Evolutionary conservation across 169 alveolate genomes (phyloP), one percentile per base, ranked within the genome.

Genomic region (Plasmodium gallinaceum): DNA sequence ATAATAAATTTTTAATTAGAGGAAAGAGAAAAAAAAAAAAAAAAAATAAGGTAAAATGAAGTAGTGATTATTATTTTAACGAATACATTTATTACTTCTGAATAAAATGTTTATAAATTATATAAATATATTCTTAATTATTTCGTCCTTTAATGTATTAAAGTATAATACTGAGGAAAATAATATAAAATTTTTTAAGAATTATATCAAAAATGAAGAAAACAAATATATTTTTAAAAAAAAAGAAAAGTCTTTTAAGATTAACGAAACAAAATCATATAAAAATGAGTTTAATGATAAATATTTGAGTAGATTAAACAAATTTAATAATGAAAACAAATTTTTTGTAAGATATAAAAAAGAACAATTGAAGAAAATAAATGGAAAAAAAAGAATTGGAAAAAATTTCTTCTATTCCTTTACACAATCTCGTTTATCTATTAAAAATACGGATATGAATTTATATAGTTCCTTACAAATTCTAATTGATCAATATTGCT

Each of bases 391-490:
- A 32, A 54, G 14, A 39, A 14, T 2, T 16, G 43, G 26, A 8
- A 54, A 9, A 10, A 16, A 7, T n/a, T 45, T 20, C 6, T 18
- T 24, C 3, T 12, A 43, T 8, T 54, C 69, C 68, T 71, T 52
- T 18, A 58, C 48, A 51, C 61, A 71, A 20, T 20, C 7, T 51
- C n/a, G n/a, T 18, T 58, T 51, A 16, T 0, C 20, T 37, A 7
- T n/a, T n/a, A n/a, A n/a, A n/a, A n/a, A 73, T 39, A 7, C 7
- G 16, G 7, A 16, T 0, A 58, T 20, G 16, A 24, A 22, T n/a
- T 58, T 80, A 52, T 22, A 54, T 46, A 80, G 85, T 37, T 43
- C 88, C 7, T 43, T 86, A 20, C 92, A 86, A 26, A 52, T 32
- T 62, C n/a, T 24, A 43, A 5, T 86, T 20, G 42, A 58, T 42